Percentiles rank a stretch among this genome's conserved stretches.
phyloP scores from a whole-genome alignment of 2,329 filamentous ascomycete species.

The Penicillium sp. region DNA sequence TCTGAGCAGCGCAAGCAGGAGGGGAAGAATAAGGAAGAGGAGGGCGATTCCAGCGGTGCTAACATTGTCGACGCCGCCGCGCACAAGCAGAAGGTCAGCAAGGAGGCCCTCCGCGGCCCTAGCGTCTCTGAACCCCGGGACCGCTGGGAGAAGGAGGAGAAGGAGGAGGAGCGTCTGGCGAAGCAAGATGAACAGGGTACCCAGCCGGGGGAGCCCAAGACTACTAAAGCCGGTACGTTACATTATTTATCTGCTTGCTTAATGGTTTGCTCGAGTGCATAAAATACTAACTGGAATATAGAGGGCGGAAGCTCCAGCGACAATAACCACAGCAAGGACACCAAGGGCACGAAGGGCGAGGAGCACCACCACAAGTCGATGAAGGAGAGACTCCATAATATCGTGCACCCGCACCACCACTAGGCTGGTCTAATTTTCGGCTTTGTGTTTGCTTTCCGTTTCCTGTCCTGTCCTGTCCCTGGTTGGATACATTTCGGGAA shows the following conservation, averaged over 20 bases:
- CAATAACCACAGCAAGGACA: neutral
- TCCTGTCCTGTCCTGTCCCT: neutral
- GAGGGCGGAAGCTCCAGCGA: neutral
- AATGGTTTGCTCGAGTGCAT: too few relatives aligned
- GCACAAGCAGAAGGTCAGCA: constrained; percentile 27
- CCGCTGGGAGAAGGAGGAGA: constrained; percentile 34
- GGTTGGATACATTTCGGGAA: neutral
- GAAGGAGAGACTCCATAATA: constrained; percentile 42
- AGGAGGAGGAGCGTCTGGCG: constrained; percentile 12
- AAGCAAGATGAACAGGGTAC: constrained; percentile 28
- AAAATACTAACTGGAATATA: neutral
- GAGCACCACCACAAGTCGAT: constrained; percentile 22
- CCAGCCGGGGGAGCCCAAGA: neutral
- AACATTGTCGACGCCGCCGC: neutral
- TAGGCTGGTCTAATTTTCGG: neutral
- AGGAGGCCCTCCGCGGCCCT: constrained; percentile 38
- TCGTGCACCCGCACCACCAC: constrained; percentile 17
- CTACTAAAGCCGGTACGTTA: constrained; percentile 1
- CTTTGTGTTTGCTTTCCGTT: neutral
- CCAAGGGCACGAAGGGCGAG: neutral
- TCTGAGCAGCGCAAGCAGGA: neutral
- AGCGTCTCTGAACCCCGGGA: constrained; percentile 29
- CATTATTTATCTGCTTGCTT: neutral
- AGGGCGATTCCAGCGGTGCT: neutral
- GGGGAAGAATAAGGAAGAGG: neutral